Base-by-base conservation (phyloP, 2,329 filamentous ascomycete genomes). In the Aquanectria penicillioides region DNA sequence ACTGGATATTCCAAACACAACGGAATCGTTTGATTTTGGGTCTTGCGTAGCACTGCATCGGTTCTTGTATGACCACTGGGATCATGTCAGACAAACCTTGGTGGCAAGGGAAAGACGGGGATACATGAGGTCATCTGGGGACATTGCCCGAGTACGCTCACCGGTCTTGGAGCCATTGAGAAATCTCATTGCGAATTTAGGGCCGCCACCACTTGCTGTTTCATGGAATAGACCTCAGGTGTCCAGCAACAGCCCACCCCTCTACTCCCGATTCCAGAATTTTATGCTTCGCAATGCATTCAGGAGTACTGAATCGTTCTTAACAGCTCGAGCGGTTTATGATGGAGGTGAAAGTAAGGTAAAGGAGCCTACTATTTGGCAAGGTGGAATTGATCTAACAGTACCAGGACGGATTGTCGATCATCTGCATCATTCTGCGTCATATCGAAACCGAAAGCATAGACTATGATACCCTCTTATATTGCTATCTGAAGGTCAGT, bases 231-330 rank as follows among this genome's bases (percentile, higher is more conserved):
- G 87, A 46, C 88, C 88, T 9, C 82, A 85, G 46, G 85, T 90
- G n/a, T 85, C 86, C 1, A 73, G 81, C 22, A 91, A 90, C 62
- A 84, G 76, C 15, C 87, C 88, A 5, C 84, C 86, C 1, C 77
- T 84, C 6, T 91, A 90, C 70, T 89, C 87, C 2, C 80, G 87
- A 20, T 91, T 91, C 64, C 88, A 91, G 64, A 86, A 90, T 63
- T 91, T 91, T 67, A 91, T 91, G 88, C 80, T 91, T 40, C 83
- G 85, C 15, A 89, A 90, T 69, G 88, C 88, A 2, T 88, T 88
- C 63, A 82, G 85, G 31, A 86, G 85, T 64, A 86, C 84, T 0
- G 88, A 90, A 64, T 88, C 86, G 3, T 86, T 88, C 57, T 73
- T 88, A 18, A 88, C 86, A 3, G 84, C 85, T 20, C 81, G 87